Evolutionary conservation across 1,284 basidiomycete species (phyloP).

Genomic region (Puccinia polysora): DNA sequence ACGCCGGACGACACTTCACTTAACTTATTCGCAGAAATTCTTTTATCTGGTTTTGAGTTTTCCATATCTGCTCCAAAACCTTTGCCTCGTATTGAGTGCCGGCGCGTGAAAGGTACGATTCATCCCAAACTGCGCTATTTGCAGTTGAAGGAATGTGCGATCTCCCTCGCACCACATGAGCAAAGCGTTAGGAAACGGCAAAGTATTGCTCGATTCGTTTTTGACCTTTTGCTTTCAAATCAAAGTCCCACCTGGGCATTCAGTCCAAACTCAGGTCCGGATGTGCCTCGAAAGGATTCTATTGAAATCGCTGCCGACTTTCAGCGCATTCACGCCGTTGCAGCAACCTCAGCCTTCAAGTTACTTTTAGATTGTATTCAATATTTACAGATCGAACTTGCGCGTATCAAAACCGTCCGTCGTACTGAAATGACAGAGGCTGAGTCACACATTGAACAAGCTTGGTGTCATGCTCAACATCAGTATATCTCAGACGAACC

Average conservation of each 20-base stretch:
- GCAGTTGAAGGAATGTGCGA: constrained; percentile 19
- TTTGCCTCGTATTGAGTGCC: constrained; percentile 24
- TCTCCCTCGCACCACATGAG: constrained; percentile 21
- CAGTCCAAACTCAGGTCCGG: background rate
- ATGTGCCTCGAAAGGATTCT: background rate
- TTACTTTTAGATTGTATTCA: constrained; percentile 23
- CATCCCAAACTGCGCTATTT: constrained; percentile 23
- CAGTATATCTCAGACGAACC: constrained; percentile 7
- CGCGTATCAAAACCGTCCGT: constrained; percentile 27
- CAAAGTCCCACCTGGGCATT: constrained; percentile 24
- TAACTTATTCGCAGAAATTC: constrained; percentile 11
- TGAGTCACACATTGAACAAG: constrained; percentile 21
- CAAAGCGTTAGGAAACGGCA: background rate
- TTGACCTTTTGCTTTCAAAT: constrained; percentile 31
- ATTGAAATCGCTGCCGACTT: constrained; percentile 28
- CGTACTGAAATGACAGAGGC: constrained; percentile 30
- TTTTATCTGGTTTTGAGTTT: constrained; percentile 24
- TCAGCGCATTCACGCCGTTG: constrained; percentile 28
- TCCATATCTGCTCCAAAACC: constrained; percentile 25
- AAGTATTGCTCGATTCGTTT: constrained; percentile 28
- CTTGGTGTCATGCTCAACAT: constrained; percentile 16
- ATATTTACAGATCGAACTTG: constrained; percentile 28
- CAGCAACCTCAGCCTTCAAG: constrained; percentile 34
- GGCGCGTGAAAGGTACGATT: constrained; percentile 13
- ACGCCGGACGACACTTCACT: background rate